These are phyloP conservation scores for Starmera quercuum DNA, from an alignment of 805 yeast genomes.

Conservation along the genomic window DNA sequence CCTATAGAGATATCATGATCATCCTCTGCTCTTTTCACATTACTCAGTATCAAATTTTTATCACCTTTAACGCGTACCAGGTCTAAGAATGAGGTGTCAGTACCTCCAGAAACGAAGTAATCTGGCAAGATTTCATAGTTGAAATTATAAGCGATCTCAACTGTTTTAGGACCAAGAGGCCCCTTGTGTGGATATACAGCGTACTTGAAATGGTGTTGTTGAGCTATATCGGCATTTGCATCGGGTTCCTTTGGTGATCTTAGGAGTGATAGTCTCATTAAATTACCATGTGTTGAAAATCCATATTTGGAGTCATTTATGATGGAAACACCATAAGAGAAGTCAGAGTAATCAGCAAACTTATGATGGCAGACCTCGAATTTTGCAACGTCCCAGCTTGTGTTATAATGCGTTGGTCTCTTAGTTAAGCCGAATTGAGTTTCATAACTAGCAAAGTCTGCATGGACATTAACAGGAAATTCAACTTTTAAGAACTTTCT, in stretches of 20 bases:
- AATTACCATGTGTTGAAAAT: conserved; percentile 86
- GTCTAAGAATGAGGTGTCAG: conserved; percentile 19
- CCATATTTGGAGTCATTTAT: conserved; percentile 87
- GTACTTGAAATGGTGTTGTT: conserved; percentile 65
- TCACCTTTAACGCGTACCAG: conserved; percentile 38
- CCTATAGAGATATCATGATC: conserved; percentile 48
- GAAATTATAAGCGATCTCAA: conserved; percentile 71
- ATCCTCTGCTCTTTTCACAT: conserved; percentile 83
- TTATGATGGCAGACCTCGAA: conserved; percentile 94
- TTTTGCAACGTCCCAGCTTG: conserved; percentile 94
- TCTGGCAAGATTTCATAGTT: conserved; percentile 39
- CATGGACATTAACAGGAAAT: conserved; percentile 79
- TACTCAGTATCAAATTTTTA: conserved; percentile 57
- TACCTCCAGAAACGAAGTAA: conserved; percentile 8
- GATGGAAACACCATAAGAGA: conserved; percentile 77
- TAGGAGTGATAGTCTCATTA: conserved; percentile 77
- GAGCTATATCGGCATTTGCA: conserved; percentile 90
- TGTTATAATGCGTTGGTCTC: conserved; percentile 91
- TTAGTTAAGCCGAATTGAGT: conserved; percentile 89
- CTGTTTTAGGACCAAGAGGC: conserved; percentile 51
- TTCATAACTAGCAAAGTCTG: conserved; percentile 79
- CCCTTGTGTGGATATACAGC: conserved; percentile 83
- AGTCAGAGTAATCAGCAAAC: conserved; percentile 87
- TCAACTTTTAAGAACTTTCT: conserved; percentile 90
- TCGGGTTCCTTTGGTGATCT: conserved; percentile 95